phyloP scores from a whole-genome alignment of 2,329 filamentous ascomycete species.

The Calycina herbarum region DNA sequence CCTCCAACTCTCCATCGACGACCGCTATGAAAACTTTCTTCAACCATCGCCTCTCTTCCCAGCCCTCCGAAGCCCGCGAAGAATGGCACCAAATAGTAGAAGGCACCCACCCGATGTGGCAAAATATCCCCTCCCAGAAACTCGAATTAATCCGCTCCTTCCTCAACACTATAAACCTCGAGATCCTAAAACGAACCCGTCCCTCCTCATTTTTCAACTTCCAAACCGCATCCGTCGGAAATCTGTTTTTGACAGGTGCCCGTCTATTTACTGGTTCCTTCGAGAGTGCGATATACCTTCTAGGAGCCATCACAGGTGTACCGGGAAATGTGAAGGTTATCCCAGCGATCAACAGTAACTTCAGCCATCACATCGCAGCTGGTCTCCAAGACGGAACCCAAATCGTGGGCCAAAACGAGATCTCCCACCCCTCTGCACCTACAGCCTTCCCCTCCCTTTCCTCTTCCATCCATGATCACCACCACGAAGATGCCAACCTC shows the following conservation, averaged over 20 bases:
- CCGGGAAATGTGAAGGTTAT: conserved; percentile 75
- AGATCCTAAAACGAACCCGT: conserved; percentile 74
- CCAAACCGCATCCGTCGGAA: conserved; percentile 72
- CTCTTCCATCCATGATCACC: conserved; percentile 21
- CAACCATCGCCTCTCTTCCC: conserved; percentile 76
- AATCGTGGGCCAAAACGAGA: conserved; percentile 90
- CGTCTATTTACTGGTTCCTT: conserved; percentile 90
- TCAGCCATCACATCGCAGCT: conserved; percentile 90
- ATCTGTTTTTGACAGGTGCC: conserved; percentile 80
- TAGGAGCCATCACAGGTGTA: conserved; percentile 84
- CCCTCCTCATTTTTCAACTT: conserved; percentile 77
- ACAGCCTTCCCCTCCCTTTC: conserved; percentile 29
- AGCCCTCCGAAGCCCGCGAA: conserved; percentile 59
- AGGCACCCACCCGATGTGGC: conserved; percentile 76
- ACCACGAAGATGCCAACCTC: conserved; percentile 75
- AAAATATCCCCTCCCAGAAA: conserved; percentile 66
- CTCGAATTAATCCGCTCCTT: conserved; percentile 76
- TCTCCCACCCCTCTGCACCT: conserved; percentile 66
- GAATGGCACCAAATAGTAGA: conserved; percentile 93
- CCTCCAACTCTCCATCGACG: conserved; percentile 58
- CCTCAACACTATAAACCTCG: conserved; percentile 73
- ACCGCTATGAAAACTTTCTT: conserved; percentile 79
- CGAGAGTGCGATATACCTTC: conserved; percentile 86
- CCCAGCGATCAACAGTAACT: conserved; percentile 91
- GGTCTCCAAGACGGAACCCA: conserved; percentile 72